Conservation (phyloP, 1,284 basidiomycete genomes). For the Trametes pubescens region DNA sequence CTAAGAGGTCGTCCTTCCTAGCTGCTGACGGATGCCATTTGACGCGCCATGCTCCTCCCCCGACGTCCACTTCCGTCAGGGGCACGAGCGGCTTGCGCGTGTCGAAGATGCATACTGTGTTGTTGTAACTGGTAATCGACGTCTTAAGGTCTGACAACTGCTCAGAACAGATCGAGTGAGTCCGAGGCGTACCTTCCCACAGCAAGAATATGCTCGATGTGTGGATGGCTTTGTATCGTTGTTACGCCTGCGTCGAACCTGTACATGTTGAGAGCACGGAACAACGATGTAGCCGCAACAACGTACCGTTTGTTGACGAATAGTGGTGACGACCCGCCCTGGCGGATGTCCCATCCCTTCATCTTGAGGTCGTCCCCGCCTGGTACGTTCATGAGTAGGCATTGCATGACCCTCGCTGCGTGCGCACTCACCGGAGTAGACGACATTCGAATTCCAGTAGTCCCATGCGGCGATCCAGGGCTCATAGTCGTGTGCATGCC, state of each 20-base stretch:
- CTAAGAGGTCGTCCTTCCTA: conserved; percentile 76
- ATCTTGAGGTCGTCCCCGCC: conserved; percentile 94
- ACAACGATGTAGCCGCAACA: neutral
- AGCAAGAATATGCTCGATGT: conserved; percentile 83
- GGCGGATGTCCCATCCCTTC: conserved; percentile 92
- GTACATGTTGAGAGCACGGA: conserved; percentile 5
- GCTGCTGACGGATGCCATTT: conserved; percentile 88
- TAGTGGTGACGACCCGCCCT: conserved; percentile 65
- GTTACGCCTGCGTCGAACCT: conserved; percentile 96
- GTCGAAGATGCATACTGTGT: conserved; percentile 86
- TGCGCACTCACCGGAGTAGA: conserved; percentile 80
- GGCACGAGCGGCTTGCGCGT: conserved; percentile 71
- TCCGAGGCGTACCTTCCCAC: conserved; percentile 79
- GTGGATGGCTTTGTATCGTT: conserved; percentile 86
- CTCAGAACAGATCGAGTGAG: neutral
- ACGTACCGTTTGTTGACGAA: conserved; percentile 79
- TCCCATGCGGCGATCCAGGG: conserved; percentile 96
- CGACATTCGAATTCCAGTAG: conserved; percentile 77
- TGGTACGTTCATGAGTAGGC: conserved; percentile 41
- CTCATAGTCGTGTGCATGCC: conserved; percentile 94
- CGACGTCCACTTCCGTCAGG: conserved; percentile 71
- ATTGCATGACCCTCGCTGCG: neutral
- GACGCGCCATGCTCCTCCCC: conserved; percentile 95
- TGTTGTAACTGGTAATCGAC: conserved; percentile 80
- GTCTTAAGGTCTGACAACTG: conserved; percentile 1